Evolutionary conservation across 768 basidiomycete genomes (phyloP).

Genomic region (Auricularia cornea): DNA sequence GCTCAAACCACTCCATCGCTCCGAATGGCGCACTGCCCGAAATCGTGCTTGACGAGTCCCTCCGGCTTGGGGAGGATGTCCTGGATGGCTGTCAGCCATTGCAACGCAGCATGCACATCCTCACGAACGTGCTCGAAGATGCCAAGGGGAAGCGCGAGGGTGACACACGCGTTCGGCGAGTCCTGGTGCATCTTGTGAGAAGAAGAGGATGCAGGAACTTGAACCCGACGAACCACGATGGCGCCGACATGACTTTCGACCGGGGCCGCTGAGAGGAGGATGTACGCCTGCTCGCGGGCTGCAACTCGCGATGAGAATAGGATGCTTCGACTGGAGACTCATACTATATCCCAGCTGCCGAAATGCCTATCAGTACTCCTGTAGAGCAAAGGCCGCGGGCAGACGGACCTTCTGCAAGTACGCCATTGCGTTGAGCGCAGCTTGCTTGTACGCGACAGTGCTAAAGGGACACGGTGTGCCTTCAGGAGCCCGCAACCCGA

Average conservation of each 20-base stretch:
- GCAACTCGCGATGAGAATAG: neutral
- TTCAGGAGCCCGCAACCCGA: too few relatives aligned
- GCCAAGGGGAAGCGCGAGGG: slow-evolving; percentile 62
- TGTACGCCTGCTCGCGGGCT: slow-evolving; percentile 74
- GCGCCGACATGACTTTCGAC: slow-evolving; percentile 65
- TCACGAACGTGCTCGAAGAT: slow-evolving; percentile 62
- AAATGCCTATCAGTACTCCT: neutral
- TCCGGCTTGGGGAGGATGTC: slow-evolving; percentile 61
- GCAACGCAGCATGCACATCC: neutral
- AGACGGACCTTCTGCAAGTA: slow-evolving; percentile 55
- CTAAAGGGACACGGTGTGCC: slow-evolving; percentile 23
- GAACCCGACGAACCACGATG: slow-evolving; percentile 45
- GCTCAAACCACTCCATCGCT: slow-evolving; percentile 47
- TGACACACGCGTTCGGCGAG: slow-evolving; percentile 72
- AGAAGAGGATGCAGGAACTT: neutral
- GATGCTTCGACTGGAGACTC: slow-evolving; percentile 17
- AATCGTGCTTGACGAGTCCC: slow-evolving; percentile 48
- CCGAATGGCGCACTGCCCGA: slow-evolving; percentile 59
- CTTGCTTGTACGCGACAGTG: slow-evolving; percentile 73
- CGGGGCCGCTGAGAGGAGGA: slow-evolving; percentile 61
- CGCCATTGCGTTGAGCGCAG: slow-evolving; percentile 64
- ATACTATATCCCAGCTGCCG: slow-evolving; percentile 63
- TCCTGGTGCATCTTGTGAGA: slow-evolving; percentile 32
- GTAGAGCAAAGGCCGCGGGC: neutral
- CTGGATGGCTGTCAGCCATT: slow-evolving; percentile 23